Evolutionary conservation across 2,329 filamentous ascomycete genomes (phyloP).

Genomic region (Uncinocarpus reesii): DNA sequence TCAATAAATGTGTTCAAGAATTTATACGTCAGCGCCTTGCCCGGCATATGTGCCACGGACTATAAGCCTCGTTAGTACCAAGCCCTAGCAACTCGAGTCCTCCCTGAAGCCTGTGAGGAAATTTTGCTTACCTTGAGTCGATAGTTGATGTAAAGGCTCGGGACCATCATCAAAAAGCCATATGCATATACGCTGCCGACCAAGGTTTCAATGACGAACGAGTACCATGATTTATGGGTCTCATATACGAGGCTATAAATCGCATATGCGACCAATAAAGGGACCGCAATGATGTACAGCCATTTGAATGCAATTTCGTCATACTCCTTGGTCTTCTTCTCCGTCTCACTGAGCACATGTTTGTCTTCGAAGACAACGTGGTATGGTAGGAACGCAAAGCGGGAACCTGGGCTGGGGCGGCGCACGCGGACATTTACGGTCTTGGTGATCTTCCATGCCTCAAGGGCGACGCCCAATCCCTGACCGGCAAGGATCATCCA

Average conservation of each 20-base stretch:
- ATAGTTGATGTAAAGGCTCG: conserved; percentile 97
- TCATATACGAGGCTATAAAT: conserved; percentile 87
- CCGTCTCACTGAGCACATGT: conserved; percentile 85
- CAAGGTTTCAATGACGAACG: conserved; percentile 85
- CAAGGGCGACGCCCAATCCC: conserved; percentile 67
- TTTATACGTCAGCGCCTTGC: conserved; percentile 94
- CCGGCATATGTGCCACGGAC: conserved; percentile 89
- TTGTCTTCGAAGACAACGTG: conserved; percentile 86
- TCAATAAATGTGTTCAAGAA: conserved; percentile 99
- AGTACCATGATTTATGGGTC: conserved; percentile 96
- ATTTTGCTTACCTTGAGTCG: conserved; percentile 59
- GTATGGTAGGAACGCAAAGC: conserved; percentile 68
- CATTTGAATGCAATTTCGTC: conserved; percentile 97
- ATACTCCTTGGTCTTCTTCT: conserved; percentile 97
- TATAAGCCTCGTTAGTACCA: conserved; percentile 21
- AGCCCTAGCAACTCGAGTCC: neutral
- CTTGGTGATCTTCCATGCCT: conserved; percentile 94
- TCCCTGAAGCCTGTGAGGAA: neutral
- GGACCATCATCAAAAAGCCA: conserved; percentile 98
- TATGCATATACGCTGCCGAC: conserved; percentile 96
- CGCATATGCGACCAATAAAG: conserved; percentile 79
- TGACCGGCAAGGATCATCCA: conserved; percentile 98
- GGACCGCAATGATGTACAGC: conserved; percentile 84
- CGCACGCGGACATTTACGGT: conserved; percentile 80
- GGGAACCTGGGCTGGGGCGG: conserved; percentile 54